Evolutionary conservation across 2,329 filamentous ascomycete genomes (phyloP).

Genomic region (Neonectria faginata): DNA sequence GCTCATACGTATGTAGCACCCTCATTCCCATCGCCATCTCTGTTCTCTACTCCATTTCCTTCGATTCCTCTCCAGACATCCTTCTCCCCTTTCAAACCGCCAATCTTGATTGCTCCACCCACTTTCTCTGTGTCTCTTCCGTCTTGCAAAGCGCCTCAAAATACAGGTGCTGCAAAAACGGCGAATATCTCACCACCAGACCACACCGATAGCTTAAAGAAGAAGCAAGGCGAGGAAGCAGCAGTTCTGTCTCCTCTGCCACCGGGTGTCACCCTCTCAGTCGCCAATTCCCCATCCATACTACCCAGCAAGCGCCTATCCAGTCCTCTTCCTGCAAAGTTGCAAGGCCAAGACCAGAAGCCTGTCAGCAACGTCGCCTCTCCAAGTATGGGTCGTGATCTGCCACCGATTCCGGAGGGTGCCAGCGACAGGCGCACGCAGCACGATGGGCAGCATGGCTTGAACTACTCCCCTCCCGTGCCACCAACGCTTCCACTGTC

Average conservation of each 20-base stretch:
- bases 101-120: conserved; percentile 33
- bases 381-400: conserved; percentile 51
- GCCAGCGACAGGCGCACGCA: conserved; percentile 55
- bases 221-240: conserved; percentile 18
- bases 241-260: conserved; percentile 24
- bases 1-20: conserved; percentile 66
- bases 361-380: conserved; percentile 46
- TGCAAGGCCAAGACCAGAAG: conserved; percentile 58
- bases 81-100: conserved; percentile 29
- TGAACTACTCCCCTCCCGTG: conserved; percentile 32
- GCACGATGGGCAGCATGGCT: conserved; percentile 44
- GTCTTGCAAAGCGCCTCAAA: conserved; percentile 29
- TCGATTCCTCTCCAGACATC: conserved; percentile 26
- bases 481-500: conserved; percentile 28
- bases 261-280: conserved; percentile 27
- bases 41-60: conserved; percentile 1
- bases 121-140: conserved; percentile 21
- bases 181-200: conserved; percentile 13
- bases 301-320: conserved; percentile 34
- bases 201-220: conserved; percentile 22
- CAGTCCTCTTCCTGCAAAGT: conserved; percentile 59
- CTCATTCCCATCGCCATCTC: conserved; percentile 27
- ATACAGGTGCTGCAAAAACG: conserved; percentile 3
- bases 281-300: conserved; percentile 28
- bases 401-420: conserved; percentile 66